Evolutionary conservation across 1,139 yeast genomes (phyloP).

Genomic region (Citeromyces hawaiiensis): DNA sequence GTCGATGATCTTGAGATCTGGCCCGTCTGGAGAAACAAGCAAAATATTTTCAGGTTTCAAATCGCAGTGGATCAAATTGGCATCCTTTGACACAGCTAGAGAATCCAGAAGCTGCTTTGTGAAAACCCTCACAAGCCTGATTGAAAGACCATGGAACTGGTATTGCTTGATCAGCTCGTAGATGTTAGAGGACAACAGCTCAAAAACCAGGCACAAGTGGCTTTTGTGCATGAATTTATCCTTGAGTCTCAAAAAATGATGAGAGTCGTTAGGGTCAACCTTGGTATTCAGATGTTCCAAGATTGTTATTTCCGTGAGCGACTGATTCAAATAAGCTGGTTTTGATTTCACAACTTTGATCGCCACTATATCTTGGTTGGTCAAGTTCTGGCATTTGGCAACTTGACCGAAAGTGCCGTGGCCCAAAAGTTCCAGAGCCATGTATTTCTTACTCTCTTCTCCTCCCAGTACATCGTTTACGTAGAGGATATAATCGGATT

Average conservation of each 20-base stretch:
- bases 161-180: conserved; percentile 89
- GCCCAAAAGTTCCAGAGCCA: conserved; percentile 83
- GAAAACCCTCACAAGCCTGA: conserved; percentile 66
- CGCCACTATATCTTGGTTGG: conserved; percentile 83
- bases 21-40: conserved; percentile 68
- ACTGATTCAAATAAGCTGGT: conserved; percentile 85
- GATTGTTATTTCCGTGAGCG: conserved; percentile 80
- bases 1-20: conserved; percentile 86
- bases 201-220: conserved; percentile 88
- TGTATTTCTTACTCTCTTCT: conserved; percentile 76
- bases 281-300: conserved; percentile 69
- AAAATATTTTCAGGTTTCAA: conserved; percentile 92
- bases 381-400: conserved; percentile 87
- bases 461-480: conserved; percentile 89
- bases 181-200: conserved; percentile 72
- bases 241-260: conserved; percentile 62
- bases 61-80: conserved; percentile 89
- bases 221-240: conserved; percentile 90
- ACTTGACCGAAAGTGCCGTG: conserved; percentile 99
- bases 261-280: conserved; percentile 55
- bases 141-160: conserved; percentile 82
- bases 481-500: conserved; percentile 81
- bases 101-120: conserved; percentile 76
- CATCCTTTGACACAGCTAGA: conserved; percentile 64
- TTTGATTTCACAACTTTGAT: conserved; percentile 90